phyloP scores from a whole-genome alignment of 768 basidiomycete genomes.

The Collybiopsis luxurians region DNA sequence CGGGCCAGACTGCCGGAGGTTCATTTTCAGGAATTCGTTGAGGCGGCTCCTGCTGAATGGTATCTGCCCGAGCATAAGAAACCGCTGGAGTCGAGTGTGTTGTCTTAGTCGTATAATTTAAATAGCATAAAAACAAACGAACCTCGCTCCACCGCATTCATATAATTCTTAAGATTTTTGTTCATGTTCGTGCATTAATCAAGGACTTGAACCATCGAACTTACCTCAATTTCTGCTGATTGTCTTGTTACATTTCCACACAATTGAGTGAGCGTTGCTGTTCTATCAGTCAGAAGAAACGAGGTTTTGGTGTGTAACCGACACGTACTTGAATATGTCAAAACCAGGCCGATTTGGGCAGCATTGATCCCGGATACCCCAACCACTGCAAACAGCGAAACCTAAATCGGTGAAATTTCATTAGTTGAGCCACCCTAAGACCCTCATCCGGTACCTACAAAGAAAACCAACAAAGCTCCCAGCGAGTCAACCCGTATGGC shows the following conservation, averaged over 20 bases:
- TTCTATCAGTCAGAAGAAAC: neutral
- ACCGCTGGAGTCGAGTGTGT: slow-evolving; percentile 33
- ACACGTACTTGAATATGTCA: slow-evolving; percentile 59
- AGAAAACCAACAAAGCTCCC: slow-evolving; percentile 56
- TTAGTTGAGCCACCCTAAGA: too few relatives aligned
- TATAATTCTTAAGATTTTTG: slow-evolving; percentile 43
- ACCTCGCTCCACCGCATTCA: slow-evolving; percentile 66
- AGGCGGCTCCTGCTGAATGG: slow-evolving; percentile 60
- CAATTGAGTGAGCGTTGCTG: slow-evolving; percentile 50
- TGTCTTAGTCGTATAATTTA: neutral
- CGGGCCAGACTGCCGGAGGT: slow-evolving; percentile 64
- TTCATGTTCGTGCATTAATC: neutral
- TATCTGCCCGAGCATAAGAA: slow-evolving; percentile 47
- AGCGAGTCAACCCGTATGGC: slow-evolving; percentile 69
- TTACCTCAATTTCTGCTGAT: slow-evolving; percentile 63
- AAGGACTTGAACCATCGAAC: neutral
- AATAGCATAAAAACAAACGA: slow-evolving; percentile 3
- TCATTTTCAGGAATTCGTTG: slow-evolving; percentile 55
- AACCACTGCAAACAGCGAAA: slow-evolving; percentile 62
- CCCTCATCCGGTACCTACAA: slow-evolving; percentile 29
- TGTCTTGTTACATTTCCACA: slow-evolving; percentile 59
- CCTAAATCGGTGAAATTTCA: slow-evolving; percentile 30
- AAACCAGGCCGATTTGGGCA: slow-evolving; percentile 66
- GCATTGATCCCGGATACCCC: slow-evolving; percentile 57
- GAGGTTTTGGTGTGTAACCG: neutral